phyloP scores from a whole-genome alignment of 148 eudicot species.

The Cornus suecica region DNA sequence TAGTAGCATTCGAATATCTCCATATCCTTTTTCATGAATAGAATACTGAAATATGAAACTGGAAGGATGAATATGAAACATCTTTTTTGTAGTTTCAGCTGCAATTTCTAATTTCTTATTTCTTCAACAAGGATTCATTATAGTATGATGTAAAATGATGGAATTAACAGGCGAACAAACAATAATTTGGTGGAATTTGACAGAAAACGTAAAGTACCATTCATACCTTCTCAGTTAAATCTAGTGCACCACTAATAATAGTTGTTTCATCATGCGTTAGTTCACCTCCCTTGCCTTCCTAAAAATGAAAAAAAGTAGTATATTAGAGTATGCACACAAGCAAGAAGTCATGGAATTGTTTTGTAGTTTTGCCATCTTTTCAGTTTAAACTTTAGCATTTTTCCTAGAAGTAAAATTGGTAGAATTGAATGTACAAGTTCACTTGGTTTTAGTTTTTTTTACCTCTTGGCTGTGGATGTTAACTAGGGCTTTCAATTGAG shows the following conservation, averaged over 20 bases:
- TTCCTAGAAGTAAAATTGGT: neutral
- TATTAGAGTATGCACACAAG: neutral
- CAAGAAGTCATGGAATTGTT: conserved; percentile 3
- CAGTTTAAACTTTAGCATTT: neutral
- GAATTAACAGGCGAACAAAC: conserved; percentile 2
- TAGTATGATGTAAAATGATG: neutral
- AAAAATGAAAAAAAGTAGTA: conserved; percentile 12
- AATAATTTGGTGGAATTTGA: conserved; percentile 1
- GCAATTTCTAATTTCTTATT: neutral
- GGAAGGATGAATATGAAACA: neutral
- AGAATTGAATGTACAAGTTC: neutral
- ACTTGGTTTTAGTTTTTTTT: neutral
- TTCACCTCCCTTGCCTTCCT: conserved; percentile 98
- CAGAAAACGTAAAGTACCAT: neutral
- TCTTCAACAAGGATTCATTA: neutral
- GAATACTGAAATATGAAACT: neutral
- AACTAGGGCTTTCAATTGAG: conserved; percentile 92
- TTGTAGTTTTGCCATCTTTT: neutral
- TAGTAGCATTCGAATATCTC: neutral
- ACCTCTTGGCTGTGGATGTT: conserved; percentile 88
- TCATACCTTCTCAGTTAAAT: conserved; percentile 67
- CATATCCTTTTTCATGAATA: neutral
- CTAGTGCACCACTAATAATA: conserved; percentile 95
- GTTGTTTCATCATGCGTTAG: conserved; percentile 98
- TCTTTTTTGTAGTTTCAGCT: neutral